These are phyloP conservation scores for Pythium periplocum DNA, from an alignment of 352 stramenopile genomes.

Conservation along the genomic window DNA sequence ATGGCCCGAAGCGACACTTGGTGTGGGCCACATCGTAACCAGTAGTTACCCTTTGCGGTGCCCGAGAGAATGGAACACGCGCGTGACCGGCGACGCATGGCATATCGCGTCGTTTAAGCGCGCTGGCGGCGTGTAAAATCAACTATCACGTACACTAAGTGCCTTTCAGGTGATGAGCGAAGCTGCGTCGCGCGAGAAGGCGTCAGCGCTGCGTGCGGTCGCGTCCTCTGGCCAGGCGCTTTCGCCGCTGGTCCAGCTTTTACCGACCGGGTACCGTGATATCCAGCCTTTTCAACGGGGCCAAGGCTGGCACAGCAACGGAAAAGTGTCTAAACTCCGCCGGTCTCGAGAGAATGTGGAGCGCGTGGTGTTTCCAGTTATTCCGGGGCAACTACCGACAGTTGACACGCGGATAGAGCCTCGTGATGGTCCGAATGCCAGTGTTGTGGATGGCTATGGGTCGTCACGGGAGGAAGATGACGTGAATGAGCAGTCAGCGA, in stretches of 20 bases:
- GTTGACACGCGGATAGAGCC: neutral
- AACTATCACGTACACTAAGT: conserved; percentile 2
- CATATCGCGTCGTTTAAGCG: no score
- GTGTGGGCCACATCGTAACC: no score
- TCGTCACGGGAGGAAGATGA: conserved; percentile 9
- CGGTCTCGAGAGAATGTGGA: conserved; percentile 16
- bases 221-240: conserved; percentile 18
- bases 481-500: neutral
- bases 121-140: neutral
- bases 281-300: conserved; percentile 67
- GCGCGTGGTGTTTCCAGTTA: conserved; percentile 44
- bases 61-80: no score
- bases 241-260: conserved; percentile 52
- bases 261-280: conserved; percentile 60
- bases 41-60: no score
- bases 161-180: conserved; percentile 3
- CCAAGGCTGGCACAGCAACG: conserved; percentile 63
- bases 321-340: conserved; percentile 22
- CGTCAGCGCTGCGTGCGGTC: conserved; percentile 12
- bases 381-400: conserved; percentile 10
- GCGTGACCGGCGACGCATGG: no score
- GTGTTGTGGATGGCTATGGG: conserved; percentile 9
- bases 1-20: no score
- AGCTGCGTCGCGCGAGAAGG: conserved; percentile 10
- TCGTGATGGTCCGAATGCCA: conserved; percentile 11